These are phyloP conservation scores for Lecanicillium sp. DNA, from an alignment of 2,329 filamentous ascomycete genomes.

Conservation along the genomic window DNA sequence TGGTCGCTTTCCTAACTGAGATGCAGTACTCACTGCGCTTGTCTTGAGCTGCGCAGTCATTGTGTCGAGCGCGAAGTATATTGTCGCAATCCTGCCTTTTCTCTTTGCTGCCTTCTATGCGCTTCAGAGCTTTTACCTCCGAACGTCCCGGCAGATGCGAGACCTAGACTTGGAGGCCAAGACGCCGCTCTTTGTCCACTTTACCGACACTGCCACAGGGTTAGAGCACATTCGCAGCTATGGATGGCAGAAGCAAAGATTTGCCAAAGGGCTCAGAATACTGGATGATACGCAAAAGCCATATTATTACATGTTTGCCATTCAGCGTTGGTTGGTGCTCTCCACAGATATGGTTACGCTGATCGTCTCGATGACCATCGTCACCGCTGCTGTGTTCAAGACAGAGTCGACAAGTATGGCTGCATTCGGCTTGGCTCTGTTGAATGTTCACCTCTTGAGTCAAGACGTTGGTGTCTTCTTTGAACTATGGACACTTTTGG, in stretches of 20 bases:
- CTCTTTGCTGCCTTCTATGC: conserved; percentile 16
- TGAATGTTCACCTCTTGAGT: no score
- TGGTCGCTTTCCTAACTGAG: background rate
- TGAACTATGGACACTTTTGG: conserved; percentile 13
- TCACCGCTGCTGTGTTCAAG: conserved; percentile 29
- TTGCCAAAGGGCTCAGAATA: conserved; percentile 32
- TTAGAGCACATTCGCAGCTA: conserved; percentile 43
- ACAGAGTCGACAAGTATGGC: background rate
- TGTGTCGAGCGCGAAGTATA: conserved; percentile 11
- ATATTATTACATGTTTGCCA: conserved; percentile 43
- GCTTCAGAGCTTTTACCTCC: conserved; percentile 23
- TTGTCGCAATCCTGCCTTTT: conserved; percentile 16
- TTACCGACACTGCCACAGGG: conserved; percentile 36
- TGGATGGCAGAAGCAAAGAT: conserved; percentile 37
- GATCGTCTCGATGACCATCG: conserved; percentile 32
- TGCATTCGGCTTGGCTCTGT: conserved; percentile 5
- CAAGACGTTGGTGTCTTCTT: no score
- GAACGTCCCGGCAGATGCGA: conserved; percentile 27
- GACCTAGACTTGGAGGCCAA: conserved; percentile 26
- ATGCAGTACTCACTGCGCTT: background rate
- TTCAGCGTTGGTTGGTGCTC: conserved; percentile 47
- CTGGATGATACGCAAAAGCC: conserved; percentile 45
- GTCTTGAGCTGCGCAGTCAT: conserved; percentile 13
- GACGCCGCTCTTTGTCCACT: conserved; percentile 24
- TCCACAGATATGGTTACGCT: conserved; percentile 39